Base-by-base conservation (phyloP, 768 basidiomycete genomes). In the Dioszegia hungarica region DNA sequence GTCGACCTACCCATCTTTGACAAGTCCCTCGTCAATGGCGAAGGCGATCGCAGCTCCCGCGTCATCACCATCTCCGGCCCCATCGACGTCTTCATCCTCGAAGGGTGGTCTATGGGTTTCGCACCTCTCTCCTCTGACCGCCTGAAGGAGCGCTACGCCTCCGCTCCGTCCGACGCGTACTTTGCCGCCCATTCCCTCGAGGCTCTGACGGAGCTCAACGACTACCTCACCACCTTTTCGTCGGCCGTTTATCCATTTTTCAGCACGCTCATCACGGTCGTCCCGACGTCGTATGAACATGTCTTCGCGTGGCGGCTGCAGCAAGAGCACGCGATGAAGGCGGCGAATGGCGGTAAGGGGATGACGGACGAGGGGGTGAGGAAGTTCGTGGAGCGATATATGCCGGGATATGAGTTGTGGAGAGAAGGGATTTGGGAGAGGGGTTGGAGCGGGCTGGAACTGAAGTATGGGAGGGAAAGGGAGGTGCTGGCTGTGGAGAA, bases 401-500 rank as follows among this genome's bases (percentile, higher is more conserved):
- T 97, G 64, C 92, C 92, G 1, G 89, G 88, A 2, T 97, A 95
- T 69, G 84, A 93, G 56, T 87, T 93, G 71, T 97, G 88, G 68
- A 84, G 81, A 3, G 49, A 51, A n/a, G 36, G 49, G 5, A 51
- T 51, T 17, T 51, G 49, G 49, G 49, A 51, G 6, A 37, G 49
- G 25, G 49, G 34, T 17, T 51, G 49, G 49, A 51, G 49, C 17
- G 49, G 49, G 22, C 76, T 86, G 34, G 52, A 60, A 10, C 47
- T 60, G n/a, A 29, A 48, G 17, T 60, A 60, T 50, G 59, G 59
- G 31, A 5, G 31, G 34, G 54, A 41, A 4, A 49, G 54, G 39
- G 59, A 60, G 44, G 59, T 60, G 10, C 36, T 54, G 5, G 39
- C 17, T 11, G 52, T 54, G 1, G 34, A 54, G 52, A 20, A 41